These are phyloP conservation scores for Rhizopus arrhizus DNA, from an alignment of 371 early-diverging fungal species.

Conservation along the genomic window DNA sequence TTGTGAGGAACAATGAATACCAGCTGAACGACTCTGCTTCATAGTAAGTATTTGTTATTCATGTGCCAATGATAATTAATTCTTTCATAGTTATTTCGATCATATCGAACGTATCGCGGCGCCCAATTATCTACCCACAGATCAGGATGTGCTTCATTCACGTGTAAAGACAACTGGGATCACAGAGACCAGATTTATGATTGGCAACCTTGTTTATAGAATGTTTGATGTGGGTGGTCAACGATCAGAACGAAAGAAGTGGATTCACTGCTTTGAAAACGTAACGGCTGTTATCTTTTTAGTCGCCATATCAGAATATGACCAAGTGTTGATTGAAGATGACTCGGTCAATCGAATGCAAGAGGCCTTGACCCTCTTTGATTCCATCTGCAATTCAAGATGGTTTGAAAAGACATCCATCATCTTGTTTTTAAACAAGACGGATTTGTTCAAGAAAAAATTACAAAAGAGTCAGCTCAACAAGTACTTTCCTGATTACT, in stretches of 20 bases:
- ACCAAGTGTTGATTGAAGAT: constrained; percentile 89
- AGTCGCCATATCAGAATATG: constrained; percentile 88
- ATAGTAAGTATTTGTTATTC: constrained; percentile 52
- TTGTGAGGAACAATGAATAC: constrained; percentile 50
- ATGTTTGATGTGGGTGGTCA: constrained; percentile 95
- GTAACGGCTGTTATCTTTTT: constrained; percentile 91
- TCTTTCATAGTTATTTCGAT: constrained; percentile 68
- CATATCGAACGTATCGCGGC: constrained; percentile 74
- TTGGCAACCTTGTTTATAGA: constrained; percentile 73
- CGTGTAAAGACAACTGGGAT: constrained; percentile 82
- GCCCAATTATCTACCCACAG: constrained; percentile 70
- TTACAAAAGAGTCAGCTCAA: constrained; percentile 56
- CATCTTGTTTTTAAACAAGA: constrained; percentile 80
- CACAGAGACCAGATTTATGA: constrained; percentile 75
- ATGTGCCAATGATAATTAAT: not conserved
- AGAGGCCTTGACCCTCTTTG: constrained; percentile 64
- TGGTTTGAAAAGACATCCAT: constrained; percentile 73
- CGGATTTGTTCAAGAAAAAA: constrained; percentile 73
- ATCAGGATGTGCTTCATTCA: constrained; percentile 75
- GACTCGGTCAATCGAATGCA: constrained; percentile 64
- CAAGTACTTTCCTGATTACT: constrained; percentile 71
- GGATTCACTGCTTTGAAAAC: constrained; percentile 89
- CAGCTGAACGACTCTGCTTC: constrained; percentile 77
- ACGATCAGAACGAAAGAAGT: constrained; percentile 84
- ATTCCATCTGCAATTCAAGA: constrained; percentile 68